Base-by-base conservation (phyloP, 2,329 filamentous ascomycete species). In the Fusarium proliferatum region DNA sequence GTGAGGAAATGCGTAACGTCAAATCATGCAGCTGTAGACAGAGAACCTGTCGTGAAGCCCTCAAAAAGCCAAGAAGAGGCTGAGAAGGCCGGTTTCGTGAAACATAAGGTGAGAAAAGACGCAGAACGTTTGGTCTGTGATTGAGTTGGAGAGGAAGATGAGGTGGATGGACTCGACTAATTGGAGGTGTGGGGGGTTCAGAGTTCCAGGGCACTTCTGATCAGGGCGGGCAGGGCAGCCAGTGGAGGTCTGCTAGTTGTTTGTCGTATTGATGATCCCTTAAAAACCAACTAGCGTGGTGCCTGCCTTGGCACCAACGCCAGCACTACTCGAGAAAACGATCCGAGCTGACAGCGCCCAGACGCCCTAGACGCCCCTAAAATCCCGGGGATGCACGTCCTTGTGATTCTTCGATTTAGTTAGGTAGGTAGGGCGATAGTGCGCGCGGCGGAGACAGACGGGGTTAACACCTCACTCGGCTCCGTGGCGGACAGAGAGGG, bases 81-180 rank as follows among this genome's bases (percentile, higher is more conserved):
- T 73, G 67, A 60, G 51, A 71, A 74, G 71, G 63, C 67, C 59
- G 62, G 59, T 26, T 41, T 38, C 51, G 71, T 74, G 71, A 68
- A 73, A 74, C 71, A 73, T 72, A 58, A 59, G 67, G 49, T 51
- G 65, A 68, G 67, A 73, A 51, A 66, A 30, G 41, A 49, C 63
- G 41, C 17, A 28, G 36, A 41, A 52, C 55, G 68, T 72, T 72
- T 60, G 59, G 64, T 69, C 72, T 56, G 45, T 72, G 59, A 48
- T 45, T 61, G 55, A 58, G 51, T 49, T 46, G 60, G 38, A 45
- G 53, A 58, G 43, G 12, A 34, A 16, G 49, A 26, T 42, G 38
- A 23, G n/a, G 26, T 26, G 26, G 26, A 26, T 26, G 26, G 26
- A 26, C 26, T 26, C 26, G 26, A 26, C 26, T 26, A 26, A 26